A percentile compares a stretch with the other conserved stretches of the same genome.
These are phyloP conservation scores for Platismatia glauca DNA, from an alignment of 495 filamentous ascomycete genomes.

Conservation along the genomic window DNA sequence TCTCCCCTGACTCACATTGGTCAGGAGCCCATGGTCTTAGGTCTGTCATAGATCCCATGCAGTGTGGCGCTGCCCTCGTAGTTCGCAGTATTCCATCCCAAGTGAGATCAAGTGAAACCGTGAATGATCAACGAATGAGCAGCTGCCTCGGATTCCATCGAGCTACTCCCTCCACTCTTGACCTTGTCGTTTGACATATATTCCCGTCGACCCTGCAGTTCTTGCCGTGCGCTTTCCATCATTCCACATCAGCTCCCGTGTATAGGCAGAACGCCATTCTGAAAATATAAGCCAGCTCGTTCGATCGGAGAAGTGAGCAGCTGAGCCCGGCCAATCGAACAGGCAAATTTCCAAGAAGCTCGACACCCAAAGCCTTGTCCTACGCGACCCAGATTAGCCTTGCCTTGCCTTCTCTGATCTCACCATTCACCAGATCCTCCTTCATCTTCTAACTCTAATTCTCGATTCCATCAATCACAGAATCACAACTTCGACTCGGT, in stretches of 20 bases:
- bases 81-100: not conserved
- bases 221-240: conserved; percentile 20
- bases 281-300: not conserved
- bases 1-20: conserved; percentile 12
- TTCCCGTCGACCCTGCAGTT: conserved; percentile 19
- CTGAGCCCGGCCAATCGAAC: conserved; percentile 8
- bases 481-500: not conserved
- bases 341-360: not conserved
- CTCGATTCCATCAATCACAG: not conserved
- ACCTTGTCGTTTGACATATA: conserved; percentile 19
- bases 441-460: not conserved
- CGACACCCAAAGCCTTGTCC: conserved; percentile 3
- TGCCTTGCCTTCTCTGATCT: not conserved
- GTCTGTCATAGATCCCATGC: not conserved
- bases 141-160: conserved; percentile 18
- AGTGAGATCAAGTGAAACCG: conserved; percentile 2
- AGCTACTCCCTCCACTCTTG: conserved; percentile 2
- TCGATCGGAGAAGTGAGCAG: not conserved
- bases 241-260: conserved; percentile 16
- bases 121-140: conserved; percentile 22
- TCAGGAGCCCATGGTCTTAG: conserved; percentile 2
- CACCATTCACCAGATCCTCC: not conserved
- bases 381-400: not conserved
- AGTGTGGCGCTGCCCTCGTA: conserved; percentile 1
- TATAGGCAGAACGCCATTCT: not conserved